Evolutionary conservation across 352 stramenopile species (phyloP).

Genomic region (Aphanomyces cochlioides): DNA sequence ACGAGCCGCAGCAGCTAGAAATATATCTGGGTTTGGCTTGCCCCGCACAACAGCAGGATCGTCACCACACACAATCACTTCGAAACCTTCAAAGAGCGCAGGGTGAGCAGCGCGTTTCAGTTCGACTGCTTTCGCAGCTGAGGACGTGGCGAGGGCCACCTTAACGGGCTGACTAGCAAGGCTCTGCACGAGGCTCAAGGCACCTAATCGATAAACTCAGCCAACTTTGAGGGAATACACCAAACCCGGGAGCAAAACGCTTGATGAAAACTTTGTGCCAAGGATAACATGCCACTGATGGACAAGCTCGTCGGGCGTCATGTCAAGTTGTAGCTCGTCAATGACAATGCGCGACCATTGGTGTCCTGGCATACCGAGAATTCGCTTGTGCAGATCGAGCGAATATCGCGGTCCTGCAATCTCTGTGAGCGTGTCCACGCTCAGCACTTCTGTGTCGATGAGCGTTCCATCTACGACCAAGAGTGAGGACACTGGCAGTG

Average conservation of each 20-base stretch:
- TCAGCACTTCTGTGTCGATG: conserved; percentile 76
- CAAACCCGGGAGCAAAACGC: conserved; percentile 45
- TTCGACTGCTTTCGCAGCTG: conserved; percentile 55
- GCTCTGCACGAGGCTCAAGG: conserved; percentile 43
- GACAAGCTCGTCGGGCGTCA: conserved; percentile 55
- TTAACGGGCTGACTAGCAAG: conserved; percentile 35
- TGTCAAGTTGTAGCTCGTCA: conserved; percentile 40
- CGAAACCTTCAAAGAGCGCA: conserved; percentile 72
- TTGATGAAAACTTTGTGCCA: conserved; percentile 49
- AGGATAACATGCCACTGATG: conserved; percentile 61
- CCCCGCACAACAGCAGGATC: conserved; percentile 59
- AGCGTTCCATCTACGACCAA: conserved; percentile 54
- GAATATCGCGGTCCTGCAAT: conserved; percentile 59
- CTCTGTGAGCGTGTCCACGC: conserved; percentile 52
- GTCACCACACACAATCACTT: conserved; percentile 68
- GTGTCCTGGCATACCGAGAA: conserved; percentile 58
- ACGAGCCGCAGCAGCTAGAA: conserved; percentile 47
- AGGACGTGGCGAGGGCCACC: conserved; percentile 66
- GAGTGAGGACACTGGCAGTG: not conserved
- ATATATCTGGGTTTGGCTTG: conserved; percentile 81
- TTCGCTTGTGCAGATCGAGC: conserved; percentile 63
- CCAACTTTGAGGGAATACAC: not conserved
- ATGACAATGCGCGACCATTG: conserved; percentile 78
- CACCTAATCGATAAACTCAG: conserved; percentile 31
- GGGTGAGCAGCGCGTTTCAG: conserved; percentile 60